Base-by-base conservation (phyloP, 176 grass and related monocot species). In the Avena atlantica region DNA sequence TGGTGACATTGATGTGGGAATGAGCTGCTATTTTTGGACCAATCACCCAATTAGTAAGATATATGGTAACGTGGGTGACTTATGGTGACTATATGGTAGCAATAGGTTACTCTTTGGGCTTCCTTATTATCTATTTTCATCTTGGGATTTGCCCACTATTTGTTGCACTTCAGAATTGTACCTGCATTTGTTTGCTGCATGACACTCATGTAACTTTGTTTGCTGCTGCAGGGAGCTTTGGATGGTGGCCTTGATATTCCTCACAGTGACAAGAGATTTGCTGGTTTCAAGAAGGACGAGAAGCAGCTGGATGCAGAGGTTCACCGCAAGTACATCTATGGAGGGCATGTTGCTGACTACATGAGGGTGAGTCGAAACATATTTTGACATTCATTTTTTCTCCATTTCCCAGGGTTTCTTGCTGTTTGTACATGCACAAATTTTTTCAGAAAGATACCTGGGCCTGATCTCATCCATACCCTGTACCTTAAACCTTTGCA, bases 211-310 rank as follows among this genome's bases (percentile, higher is more conserved):
- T n/a, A 17, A 60, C 2, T 60, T 9, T 60, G 3, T 8, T 87
- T 70, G 53, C 16, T 16, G 27, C 10, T 81, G 34, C 49, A 90
- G 93, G 90, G 90, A 84, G 90, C 90, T 25, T 84, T 94, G 61
- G 93, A 90, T 83, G 90, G 93, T 57, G 93, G 87, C 34, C 90
- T 94, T 88, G 90, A 94, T 79, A 90, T 94, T 78, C 90, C 90
- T 2, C 90, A 90, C 25, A 83, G 87, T 58, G 90, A 94, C 36
- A 94, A 94, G 80, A 88, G 90, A 58, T 92, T 74, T 92, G 92
- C 85, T 82, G 92, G 92, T 4, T 94, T 92, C 76, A 86, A 89
- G 70, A 94, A 94, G 81, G 93, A 94, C 15, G 82, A 61, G 19
- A 92, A 94, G 36, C 84, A 89, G 37, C 87, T 92, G 14, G 85